These are phyloP conservation scores for Salisapilia sapeloensis DNA, from an alignment of 352 stramenopile genomes.

Conservation along the genomic window DNA sequence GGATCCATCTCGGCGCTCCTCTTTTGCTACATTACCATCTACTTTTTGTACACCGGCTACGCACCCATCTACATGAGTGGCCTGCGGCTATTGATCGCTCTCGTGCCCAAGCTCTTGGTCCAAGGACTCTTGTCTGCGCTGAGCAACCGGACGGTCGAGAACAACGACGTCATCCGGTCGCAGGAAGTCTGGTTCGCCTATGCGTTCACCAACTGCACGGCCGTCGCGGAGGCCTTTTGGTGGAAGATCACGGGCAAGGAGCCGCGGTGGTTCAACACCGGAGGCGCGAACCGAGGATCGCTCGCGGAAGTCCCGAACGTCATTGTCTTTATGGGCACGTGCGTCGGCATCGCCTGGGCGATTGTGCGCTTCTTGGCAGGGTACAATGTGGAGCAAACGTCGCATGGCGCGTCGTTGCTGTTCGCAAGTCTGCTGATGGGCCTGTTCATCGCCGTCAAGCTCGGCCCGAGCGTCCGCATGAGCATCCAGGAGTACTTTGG, in stretches of 20 bases:
- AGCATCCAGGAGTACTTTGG: slow-evolving; percentile 82
- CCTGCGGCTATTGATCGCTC: slow-evolving; percentile 42
- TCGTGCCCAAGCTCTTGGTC: slow-evolving; percentile 67
- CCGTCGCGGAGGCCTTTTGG: slow-evolving; percentile 60
- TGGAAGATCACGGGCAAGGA: slow-evolving; percentile 75
- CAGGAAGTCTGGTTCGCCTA: slow-evolving; percentile 78
- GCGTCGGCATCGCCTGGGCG: slow-evolving; percentile 48
- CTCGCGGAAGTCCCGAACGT: slow-evolving; percentile 57
- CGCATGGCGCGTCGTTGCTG: slow-evolving; percentile 52
- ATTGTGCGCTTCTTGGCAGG: slow-evolving; percentile 62
- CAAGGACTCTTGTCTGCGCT: slow-evolving; percentile 57
- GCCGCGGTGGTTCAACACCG: slow-evolving; percentile 67
- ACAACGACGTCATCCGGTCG: slow-evolving; percentile 68
- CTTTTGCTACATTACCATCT: slow-evolving; percentile 77
- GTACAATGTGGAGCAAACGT: slow-evolving; percentile 61
- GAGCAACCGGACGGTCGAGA: slow-evolving; percentile 70
- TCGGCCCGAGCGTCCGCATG: slow-evolving; percentile 66
- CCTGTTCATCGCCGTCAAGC: slow-evolving; percentile 63
- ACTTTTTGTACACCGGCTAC: slow-evolving; percentile 71
- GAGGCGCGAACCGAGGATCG: slow-evolving; percentile 44
- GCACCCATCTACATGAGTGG: slow-evolving; percentile 69
- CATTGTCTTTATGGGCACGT: slow-evolving; percentile 49
- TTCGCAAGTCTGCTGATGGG: slow-evolving; percentile 70
- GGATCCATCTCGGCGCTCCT: slow-evolving; percentile 61
- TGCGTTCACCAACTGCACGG: slow-evolving; percentile 63